Conservation (phyloP, 495 filamentous ascomycete species). For the Symbiotaphrina buchneri region DNA sequence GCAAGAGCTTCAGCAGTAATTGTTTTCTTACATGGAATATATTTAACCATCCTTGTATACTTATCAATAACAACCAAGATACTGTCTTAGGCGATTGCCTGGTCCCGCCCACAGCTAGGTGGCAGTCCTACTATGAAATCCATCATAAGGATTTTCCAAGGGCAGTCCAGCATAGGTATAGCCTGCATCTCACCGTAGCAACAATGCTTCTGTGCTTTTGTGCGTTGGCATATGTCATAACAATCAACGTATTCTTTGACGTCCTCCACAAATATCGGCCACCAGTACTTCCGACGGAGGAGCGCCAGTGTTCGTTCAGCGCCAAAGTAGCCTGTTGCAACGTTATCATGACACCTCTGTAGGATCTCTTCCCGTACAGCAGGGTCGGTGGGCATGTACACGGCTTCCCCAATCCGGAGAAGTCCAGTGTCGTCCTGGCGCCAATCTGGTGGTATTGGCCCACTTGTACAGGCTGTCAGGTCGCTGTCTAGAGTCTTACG, state of each 20-base stretch:
- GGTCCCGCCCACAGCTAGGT: not conserved
- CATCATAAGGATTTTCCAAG: conserved; percentile 6
- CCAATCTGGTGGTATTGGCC: too few relatives aligned
- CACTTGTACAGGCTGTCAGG: not conserved
- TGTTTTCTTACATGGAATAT: not conserved
- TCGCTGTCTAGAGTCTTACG: not conserved
- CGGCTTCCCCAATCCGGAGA: not conserved
- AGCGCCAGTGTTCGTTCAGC: not conserved
- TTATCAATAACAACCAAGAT: conserved; percentile 5
- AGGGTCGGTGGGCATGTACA: not conserved
- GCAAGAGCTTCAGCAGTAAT: not conserved
- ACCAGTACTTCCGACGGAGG: conserved; percentile 4
- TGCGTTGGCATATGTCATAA: conserved; percentile 7
- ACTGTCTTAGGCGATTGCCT: conserved; percentile 2
- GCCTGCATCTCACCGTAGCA: conserved; percentile 7
- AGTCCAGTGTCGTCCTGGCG: not conserved
- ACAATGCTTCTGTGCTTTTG: conserved; percentile 4
- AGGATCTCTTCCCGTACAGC: conserved; percentile 4
- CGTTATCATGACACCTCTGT: not conserved
- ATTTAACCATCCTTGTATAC: conserved; percentile 4
- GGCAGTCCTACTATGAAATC: conserved; percentile 7
- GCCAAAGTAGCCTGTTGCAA: conserved; percentile 5
- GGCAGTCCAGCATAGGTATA: conserved; percentile 2
- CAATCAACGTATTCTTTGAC: conserved; percentile 7
- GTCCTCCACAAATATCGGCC: conserved; percentile 1